phyloP scores from a whole-genome alignment of 768 basidiomycete genomes.

The Phanerodontia chrysosporium region DNA sequence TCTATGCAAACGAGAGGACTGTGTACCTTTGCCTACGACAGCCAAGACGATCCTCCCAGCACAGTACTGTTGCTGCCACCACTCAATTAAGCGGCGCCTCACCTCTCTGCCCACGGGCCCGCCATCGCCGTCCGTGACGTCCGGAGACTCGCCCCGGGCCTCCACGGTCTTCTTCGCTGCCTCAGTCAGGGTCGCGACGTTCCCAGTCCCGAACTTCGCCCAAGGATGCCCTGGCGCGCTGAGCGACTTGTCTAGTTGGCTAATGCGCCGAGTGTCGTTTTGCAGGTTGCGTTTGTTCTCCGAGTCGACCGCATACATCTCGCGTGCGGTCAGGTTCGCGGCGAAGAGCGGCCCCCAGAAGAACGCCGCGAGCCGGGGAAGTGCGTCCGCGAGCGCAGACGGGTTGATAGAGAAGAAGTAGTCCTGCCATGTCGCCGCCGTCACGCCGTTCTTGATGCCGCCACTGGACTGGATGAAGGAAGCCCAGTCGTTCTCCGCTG shows the following conservation, averaged over 20 bases:
- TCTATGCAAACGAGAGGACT: not conserved
- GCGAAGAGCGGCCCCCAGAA: constrained; percentile 50
- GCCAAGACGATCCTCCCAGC: constrained; percentile 34
- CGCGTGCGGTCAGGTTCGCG: constrained; percentile 37
- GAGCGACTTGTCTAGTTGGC: constrained; percentile 46
- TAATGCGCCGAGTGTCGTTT: constrained; percentile 41
- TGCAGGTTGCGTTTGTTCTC: constrained; percentile 55
- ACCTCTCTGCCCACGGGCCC: constrained; percentile 35
- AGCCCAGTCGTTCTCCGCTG: constrained; percentile 46
- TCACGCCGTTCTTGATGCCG: constrained; percentile 50
- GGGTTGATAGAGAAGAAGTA: constrained; percentile 32
- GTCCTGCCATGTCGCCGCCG: constrained; percentile 43
- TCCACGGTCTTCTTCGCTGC: constrained; percentile 16
- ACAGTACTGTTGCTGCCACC: constrained; percentile 35
- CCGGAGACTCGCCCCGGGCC: constrained; percentile 1
- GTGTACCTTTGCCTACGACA: constrained; percentile 30
- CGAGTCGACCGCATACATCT: constrained; percentile 52
- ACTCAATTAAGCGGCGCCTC: constrained; percentile 29
- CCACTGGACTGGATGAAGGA: constrained; percentile 34
- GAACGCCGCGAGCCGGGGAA: constrained; percentile 41
- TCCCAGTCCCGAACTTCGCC: constrained; percentile 46
- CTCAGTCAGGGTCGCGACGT: constrained; percentile 29
- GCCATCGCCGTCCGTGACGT: constrained; percentile 35
- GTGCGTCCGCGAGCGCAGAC: constrained; percentile 25
- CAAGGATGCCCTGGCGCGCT: constrained; percentile 37